Evolutionary conservation across 202 grass and related monocot genomes (phyloP), one percentile per base, ranked within the genome.

Genomic region (Cymbopogon flexuosus): DNA sequence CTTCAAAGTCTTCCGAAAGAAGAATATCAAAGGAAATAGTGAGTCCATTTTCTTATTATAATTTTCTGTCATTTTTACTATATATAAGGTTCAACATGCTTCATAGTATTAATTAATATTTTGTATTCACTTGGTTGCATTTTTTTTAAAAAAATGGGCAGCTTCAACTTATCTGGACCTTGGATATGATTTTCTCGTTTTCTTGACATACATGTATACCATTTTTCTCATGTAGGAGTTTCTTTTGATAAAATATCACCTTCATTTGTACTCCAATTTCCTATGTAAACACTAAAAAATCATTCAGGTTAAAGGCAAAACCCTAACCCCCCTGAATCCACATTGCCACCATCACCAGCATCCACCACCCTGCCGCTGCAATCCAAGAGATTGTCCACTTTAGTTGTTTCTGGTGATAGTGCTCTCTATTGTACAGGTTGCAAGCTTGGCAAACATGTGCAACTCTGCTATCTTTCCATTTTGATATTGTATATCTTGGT

Each of bases 1-100:
- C 24, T 73, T 79, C 68, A 94, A 91, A 80, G 39, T 81, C 67
- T 83, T 81, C 47, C 41, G 4, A 6, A 75, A 51, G 60, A 62
- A 62, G 35, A 89, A 75, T 19, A n/a, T 13, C 4, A 80, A 79
- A 87, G 29, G 41, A 75, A 84, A 84, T 5, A 40, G 89, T 91
- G 31, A 91, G 86, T 89, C 72, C 18, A 58, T 69, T 36, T 76
- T 72, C 54, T 62, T 40, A 30, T 58, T 78, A 8, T 57, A 68
- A 29, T 22, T 21, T 79, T 1, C 52, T 45, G 5, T 81, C 10
- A 0, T 65, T 72, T 68, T 81, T 43, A 23, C 12, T 74, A 39
- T 47, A 46, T 68, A 30, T 14, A 42, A 56, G 39, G 5, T 47
- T 72, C 70, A 79, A 46, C 22, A 71, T 65, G 24, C 46, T 47